Evolutionary conservation across 169 alveolate genomes (phyloP).

Genomic region (Pseudocohnilembus persalinus): DNA sequence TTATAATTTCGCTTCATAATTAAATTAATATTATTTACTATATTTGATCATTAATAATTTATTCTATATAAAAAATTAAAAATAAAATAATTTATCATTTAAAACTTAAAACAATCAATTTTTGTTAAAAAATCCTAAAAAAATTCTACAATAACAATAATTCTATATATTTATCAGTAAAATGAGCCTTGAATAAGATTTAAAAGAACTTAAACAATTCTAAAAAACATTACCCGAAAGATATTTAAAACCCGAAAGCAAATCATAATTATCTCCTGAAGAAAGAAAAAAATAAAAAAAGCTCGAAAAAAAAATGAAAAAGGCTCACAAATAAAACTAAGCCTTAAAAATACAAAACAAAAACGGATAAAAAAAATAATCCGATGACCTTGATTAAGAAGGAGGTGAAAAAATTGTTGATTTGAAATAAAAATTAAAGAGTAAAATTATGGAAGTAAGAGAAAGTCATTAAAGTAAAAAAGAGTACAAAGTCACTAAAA

Average conservation of each 20-base stretch:
- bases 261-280: not conserved
- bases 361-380: too few relatives aligned
- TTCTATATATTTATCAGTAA: not conserved
- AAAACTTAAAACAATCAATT: too few relatives aligned
- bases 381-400: not conserved
- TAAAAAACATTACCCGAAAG: not conserved
- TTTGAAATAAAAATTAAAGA: too few relatives aligned
- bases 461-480: not conserved
- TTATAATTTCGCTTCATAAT: too few relatives aligned
- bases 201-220: not conserved
- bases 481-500: not conserved
- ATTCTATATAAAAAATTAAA: too few relatives aligned
- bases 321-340: too few relatives aligned
- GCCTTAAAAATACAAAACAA: too few relatives aligned
- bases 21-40: not conserved
- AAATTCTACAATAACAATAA: too few relatives aligned
- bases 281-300: not conserved
- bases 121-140: too few relatives aligned
- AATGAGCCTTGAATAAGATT: not conserved
- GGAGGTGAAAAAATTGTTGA: not conserved
- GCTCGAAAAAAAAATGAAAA: not conserved
- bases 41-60: too few relatives aligned
- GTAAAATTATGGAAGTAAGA: not conserved
- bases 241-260: too few relatives aligned
- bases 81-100: not conserved